Evolutionary conservation across 2,329 filamentous ascomycete species (phyloP), one percentile per base, ranked within the genome.

Genomic region (Cryphonectria parasitica): DNA sequence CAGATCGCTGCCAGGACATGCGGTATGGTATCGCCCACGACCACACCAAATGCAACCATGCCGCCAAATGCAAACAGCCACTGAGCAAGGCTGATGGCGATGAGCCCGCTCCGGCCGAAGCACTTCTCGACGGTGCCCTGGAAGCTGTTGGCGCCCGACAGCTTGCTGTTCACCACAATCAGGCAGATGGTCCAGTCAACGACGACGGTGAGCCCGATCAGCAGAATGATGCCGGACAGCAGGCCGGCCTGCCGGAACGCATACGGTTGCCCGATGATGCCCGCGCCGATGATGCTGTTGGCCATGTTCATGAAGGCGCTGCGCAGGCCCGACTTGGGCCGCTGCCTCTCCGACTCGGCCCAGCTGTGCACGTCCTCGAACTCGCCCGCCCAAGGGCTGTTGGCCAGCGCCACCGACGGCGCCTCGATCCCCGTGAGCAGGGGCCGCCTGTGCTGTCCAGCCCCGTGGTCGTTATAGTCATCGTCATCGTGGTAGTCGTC

Each of bases 231-330:
- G 39, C 96, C 96, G 52, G 92, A 91, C 22, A 93, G 79, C 76
- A 99, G 87, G 8, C 96, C 96, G 10, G 96, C 96, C 83, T 98
- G 95, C 71, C 89, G 90, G 78, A 99, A 91, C n/a, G 96, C 96
- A 82, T 98, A 99, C 17, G 96, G 95, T 82, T 99, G 96, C 3
- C 93, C 89, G 77, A 91, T 91, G 80, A 91, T 91, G 67, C 90
- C 89, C 2, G 90, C 90, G 54, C 90, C 90, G 75, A 99, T 98
- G 79, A 99, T 99, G 76, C 93, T 97, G 83, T 99, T 99, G 73
- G 96, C 95, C 96, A 99, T 99, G 82, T 99, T 99, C 94, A 98
- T 97, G 76, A 99, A 98, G 3, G 96, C 95, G 79, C 92, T 93
- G 73, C 88, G 86, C 82, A 98, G 87, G 6, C 92, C 92, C 70